A percentile compares a stretch with the other conserved stretches of the same genome.
phyloP scores from a whole-genome alignment of 495 filamentous ascomycete genomes.

The Penicillium bialowiezense region DNA sequence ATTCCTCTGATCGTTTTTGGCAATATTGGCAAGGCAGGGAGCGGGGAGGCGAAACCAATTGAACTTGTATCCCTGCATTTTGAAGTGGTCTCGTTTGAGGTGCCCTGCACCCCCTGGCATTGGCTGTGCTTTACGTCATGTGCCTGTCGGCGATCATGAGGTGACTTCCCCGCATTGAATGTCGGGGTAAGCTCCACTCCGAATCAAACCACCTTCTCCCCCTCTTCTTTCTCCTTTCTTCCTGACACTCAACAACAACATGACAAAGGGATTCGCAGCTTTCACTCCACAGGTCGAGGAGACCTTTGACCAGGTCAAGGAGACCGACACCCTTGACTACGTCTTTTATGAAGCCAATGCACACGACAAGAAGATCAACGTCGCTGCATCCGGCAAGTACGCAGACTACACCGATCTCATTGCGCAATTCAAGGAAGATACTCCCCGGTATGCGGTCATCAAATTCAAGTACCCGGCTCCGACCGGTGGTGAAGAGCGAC shows the following conservation, averaged over 20 bases:
- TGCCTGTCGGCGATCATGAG: neutral
- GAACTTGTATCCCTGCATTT: too few species aligned
- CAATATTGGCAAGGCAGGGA: too few species aligned
- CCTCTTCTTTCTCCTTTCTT: neutral
- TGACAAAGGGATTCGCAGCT: conserved; percentile 21
- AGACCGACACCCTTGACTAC: conserved; percentile 17
- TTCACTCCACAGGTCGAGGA: conserved; percentile 20
- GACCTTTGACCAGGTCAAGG: conserved; percentile 20
- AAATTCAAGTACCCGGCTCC: conserved; percentile 18
- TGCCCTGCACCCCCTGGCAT: too few species aligned
- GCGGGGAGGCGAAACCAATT: too few species aligned
- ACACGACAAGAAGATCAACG: conserved; percentile 24
- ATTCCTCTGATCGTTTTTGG: too few species aligned
- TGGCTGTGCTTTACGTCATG: neutral
- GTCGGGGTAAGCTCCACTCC: conserved; percentile 1
- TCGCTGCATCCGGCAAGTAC: conserved; percentile 19
- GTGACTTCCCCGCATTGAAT: conserved; percentile 3
- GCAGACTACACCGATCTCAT: conserved; percentile 15
- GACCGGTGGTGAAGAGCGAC: conserved; percentile 11
- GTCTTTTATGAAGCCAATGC: conserved; percentile 19
- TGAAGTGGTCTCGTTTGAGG: too few species aligned
- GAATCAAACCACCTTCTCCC: neutral
- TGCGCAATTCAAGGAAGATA: conserved; percentile 13
- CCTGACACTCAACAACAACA: neutral
- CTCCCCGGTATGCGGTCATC: conserved; percentile 17